Base-by-base conservation (phyloP, 2,329 filamentous ascomycete genomes). In the Hirsutella thompsonii region DNA sequence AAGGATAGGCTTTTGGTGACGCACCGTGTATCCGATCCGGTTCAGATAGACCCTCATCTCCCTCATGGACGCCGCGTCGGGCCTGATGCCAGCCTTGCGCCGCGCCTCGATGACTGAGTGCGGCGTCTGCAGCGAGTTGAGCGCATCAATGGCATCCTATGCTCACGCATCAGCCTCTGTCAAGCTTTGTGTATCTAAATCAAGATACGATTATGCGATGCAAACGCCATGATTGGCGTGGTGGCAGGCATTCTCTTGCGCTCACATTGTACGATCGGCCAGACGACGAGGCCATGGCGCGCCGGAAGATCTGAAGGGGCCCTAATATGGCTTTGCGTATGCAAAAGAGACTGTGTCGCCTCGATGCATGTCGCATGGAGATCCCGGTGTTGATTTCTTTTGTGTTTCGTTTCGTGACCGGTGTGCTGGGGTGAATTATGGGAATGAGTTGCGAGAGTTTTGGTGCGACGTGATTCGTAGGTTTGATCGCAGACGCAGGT, bases 41-140 rank as follows among this genome's bases (percentile, higher is more conserved):
- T 69, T 66, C 54, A 86, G 75, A 72, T 86, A 94, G 45, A 79
- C 73, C 48, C 77, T 71, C 77, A 93, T 93, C 59, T 94, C 84
- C 3, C 76, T 74, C 37, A 92, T 78, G 8, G 83, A 68, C 42
- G 70, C 68, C 44, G 76, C 69, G 60, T 92, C 83, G 53, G 84
- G 78, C 21, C 70, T 74, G 46, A 79, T 67, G 18, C 86, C 83
- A 16, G 81, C 82, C 57, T 84, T 84, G 41, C 79, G 74, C 39
- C 92, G 79, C 39, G 81, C 79, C 56, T 94, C 79, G 16, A 95
- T 74, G 39, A 87, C 74, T 38, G 82, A 76, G 56, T 82, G 90
- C 40, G 94, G 93, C 34, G 84, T 87, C 61, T 98, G 92, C 39
- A 96, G 77, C 36, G 85, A 83, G 61, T 96, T 96, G 55, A 96